Conservation (phyloP, 2,329 filamentous ascomycete species). For the Periglandula ipomoeae region DNA sequence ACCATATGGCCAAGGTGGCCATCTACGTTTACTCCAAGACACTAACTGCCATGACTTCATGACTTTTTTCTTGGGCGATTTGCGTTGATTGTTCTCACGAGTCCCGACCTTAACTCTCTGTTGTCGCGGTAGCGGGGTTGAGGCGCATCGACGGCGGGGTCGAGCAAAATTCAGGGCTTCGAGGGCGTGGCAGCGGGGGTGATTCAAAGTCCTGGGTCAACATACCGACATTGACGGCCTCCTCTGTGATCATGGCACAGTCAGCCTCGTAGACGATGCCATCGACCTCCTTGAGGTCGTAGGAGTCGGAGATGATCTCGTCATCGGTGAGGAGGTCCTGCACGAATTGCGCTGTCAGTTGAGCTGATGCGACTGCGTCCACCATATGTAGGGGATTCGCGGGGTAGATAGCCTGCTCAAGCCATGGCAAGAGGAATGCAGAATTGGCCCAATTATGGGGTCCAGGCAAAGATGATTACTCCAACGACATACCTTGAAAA, state of each 20-base stretch:
- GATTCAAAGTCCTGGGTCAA: conserved; percentile 21
- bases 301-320: conserved; percentile 96
- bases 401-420: conserved; percentile 9
- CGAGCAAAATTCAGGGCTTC: not conserved
- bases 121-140: not conserved
- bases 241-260: conserved; percentile 81
- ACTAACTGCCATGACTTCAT: not conserved
- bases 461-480: not conserved
- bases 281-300: conserved; percentile 71
- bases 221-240: conserved; percentile 63
- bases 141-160: not conserved
- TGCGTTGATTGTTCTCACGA: too few species aligned
- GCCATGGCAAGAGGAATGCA: conserved; percentile 12
- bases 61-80: too few species aligned
- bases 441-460: not conserved
- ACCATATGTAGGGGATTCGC: not conserved
- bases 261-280: conserved; percentile 81
- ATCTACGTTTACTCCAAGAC: too few species aligned
- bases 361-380: not conserved
- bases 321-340: conserved; percentile 85
- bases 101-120: too few species aligned
- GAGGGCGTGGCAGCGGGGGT: not conserved
- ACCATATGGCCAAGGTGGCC: not conserved
- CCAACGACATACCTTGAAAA: conserved; percentile 52
- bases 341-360: conserved; percentile 18